A percentile compares a stretch with the other conserved stretches of the same genome.
Conservation (phyloP, 2,329 filamentous ascomycete species). For the Xylariales sp. region DNA sequence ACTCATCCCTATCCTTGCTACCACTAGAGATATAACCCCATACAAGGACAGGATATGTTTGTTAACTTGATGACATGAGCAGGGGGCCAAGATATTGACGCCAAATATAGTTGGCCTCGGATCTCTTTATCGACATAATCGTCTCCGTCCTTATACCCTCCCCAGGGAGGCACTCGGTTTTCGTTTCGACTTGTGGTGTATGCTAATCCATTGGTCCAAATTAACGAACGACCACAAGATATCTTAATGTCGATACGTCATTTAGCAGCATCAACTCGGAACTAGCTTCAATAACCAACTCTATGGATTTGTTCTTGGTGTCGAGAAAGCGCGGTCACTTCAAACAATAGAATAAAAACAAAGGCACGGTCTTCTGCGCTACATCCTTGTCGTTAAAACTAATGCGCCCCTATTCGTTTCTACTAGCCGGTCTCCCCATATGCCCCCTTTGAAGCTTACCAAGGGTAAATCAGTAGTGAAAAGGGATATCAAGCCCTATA, state of each 20-base stretch:
- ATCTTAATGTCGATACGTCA: background rate
- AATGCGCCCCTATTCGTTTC: background rate
- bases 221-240: background rate
- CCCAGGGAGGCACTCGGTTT: background rate
- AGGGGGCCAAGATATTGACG: background rate
- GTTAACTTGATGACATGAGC: background rate
- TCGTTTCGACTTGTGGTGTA: too few species aligned
- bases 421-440: background rate
- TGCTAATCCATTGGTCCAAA: background rate
- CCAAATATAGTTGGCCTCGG: background rate
- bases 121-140: background rate
- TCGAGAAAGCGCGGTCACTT: background rate
- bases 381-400: background rate
- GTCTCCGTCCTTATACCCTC: background rate
- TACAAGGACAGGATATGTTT: background rate
- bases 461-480: background rate
- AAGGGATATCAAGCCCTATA: background rate
- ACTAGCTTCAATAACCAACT: too few species aligned
- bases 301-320: background rate
- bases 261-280: background rate
- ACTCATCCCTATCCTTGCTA: too few species aligned
- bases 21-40: background rate
- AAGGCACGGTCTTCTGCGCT: background rate
- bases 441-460: background rate
- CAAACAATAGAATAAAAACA: constrained; percentile 11